phyloP scores from a whole-genome alignment of 2,329 filamentous ascomycete species.

The Fusarium xylarioides region DNA sequence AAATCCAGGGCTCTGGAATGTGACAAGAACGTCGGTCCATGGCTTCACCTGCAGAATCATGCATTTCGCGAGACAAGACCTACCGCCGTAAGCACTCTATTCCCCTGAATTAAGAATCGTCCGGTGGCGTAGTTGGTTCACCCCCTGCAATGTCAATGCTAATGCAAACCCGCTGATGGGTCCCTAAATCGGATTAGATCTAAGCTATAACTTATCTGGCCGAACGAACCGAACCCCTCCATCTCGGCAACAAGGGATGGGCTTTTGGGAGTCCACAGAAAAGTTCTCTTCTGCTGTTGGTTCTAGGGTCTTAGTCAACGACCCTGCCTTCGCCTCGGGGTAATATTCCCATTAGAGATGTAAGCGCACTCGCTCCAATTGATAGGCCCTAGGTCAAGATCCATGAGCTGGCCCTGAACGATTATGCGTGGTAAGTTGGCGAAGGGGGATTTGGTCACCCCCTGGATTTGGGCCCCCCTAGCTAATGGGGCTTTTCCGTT shows the following conservation, averaged over 20 bases:
- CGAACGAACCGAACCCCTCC: neutral
- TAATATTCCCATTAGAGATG: neutral
- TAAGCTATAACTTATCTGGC: neutral
- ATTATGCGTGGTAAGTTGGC: neutral
- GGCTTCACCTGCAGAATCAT: neutral
- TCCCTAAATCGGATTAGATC: slow-evolving; percentile 31
- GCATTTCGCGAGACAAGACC: neutral
- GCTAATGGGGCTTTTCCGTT: too few species aligned
- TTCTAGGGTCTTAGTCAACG: neutral
- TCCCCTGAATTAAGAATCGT: neutral
- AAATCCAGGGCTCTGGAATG: neutral
- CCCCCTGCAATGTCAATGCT: neutral
- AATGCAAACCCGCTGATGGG: neutral
- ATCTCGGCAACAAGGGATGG: neutral
- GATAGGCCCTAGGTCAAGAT: neutral
- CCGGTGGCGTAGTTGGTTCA: slow-evolving; percentile 1
- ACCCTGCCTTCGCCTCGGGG: neutral
- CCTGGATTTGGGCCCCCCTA: too few species aligned
- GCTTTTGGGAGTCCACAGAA: neutral
- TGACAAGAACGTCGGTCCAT: neutral
- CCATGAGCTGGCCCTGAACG: neutral
- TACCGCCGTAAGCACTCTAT: neutral
- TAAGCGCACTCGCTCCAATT: neutral
- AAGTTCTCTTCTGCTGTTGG: neutral
- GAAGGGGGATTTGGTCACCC: too few species aligned